A percentile compares a stretch with the other conserved stretches of the same genome.
These are phyloP conservation scores for Tetrahymena elliotti DNA, from an alignment of 73 alveolate genomes.

Conservation along the genomic window DNA sequence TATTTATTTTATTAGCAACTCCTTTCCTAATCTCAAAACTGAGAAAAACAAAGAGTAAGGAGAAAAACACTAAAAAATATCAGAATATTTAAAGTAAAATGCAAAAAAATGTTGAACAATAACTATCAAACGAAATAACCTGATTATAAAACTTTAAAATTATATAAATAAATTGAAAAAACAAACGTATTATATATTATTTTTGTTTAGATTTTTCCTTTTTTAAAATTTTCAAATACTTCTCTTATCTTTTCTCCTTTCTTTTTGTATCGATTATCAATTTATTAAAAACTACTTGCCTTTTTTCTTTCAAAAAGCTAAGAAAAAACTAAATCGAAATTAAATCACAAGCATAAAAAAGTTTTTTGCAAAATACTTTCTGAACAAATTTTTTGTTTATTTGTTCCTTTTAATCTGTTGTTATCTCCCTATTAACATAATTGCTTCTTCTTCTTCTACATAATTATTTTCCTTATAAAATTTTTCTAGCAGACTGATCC, in stretches of 20 bases:
- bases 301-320: too few relatives aligned
- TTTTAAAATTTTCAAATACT: neutral
- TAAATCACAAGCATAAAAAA: neutral
- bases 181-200: too few relatives aligned
- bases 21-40: neutral
- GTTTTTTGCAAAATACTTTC: neutral
- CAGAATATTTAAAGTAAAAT: neutral
- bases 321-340: neutral
- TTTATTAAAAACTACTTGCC: neutral
- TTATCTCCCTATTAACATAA: neutral
- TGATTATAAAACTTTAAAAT: neutral
- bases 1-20: neutral
- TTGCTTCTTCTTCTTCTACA: neutral
- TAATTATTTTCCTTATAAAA: too few relatives aligned
- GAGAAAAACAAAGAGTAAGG: neutral
- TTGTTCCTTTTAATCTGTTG: neutral
- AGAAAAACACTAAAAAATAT: neutral
- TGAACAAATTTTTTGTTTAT: neutral
- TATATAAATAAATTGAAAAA: too few relatives aligned
- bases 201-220: neutral
- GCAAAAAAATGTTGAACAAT: neutral
- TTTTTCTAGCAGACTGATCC: neutral
- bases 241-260: neutral
- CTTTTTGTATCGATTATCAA: neutral
- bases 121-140: too few relatives aligned